These are phyloP conservation scores for Potentilla sterilis DNA, from an alignment of 306 rosid species.

Conservation along the genomic window DNA sequence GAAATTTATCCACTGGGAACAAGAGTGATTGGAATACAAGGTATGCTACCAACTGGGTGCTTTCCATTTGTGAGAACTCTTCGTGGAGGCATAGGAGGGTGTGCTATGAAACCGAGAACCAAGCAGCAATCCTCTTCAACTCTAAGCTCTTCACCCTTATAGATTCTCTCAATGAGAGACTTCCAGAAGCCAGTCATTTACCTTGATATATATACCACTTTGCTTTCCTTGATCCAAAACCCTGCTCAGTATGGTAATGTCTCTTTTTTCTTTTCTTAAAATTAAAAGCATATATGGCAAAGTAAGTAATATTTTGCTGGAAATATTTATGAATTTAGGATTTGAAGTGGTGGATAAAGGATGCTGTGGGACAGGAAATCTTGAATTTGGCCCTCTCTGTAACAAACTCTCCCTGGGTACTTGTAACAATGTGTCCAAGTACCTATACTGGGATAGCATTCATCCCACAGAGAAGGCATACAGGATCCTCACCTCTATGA, in stretches of 20 bases:
- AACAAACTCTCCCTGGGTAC: constrained; percentile 25
- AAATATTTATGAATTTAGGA: constrained; percentile 33
- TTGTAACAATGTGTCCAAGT: constrained; percentile 39
- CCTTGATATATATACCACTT: too few relatives aligned
- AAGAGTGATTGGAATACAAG: constrained; percentile 54
- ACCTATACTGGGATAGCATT: constrained; percentile 63
- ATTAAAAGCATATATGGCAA: not conserved
- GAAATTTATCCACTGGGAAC: constrained; percentile 60
- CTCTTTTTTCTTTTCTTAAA: too few relatives aligned
- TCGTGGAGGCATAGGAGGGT: constrained; percentile 39
- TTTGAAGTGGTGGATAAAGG: constrained; percentile 28
- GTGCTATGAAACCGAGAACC: constrained; percentile 41
- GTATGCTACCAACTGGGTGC: constrained; percentile 54
- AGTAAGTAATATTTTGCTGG: not conserved
- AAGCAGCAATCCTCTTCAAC: too few relatives aligned
- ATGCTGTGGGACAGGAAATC: too few relatives aligned
- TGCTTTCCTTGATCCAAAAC: too few relatives aligned
- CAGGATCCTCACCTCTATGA: constrained; percentile 19
- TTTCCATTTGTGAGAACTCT: constrained; percentile 62
- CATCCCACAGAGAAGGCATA: constrained; percentile 57
- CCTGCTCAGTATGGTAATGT: too few relatives aligned
- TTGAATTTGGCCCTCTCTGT: constrained; percentile 52
- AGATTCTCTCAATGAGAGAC: too few relatives aligned
- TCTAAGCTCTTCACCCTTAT: too few relatives aligned
- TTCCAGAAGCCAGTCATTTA: too few relatives aligned